Conservation (phyloP, 345 rosid species). For the Salix koriyanagi region DNA sequence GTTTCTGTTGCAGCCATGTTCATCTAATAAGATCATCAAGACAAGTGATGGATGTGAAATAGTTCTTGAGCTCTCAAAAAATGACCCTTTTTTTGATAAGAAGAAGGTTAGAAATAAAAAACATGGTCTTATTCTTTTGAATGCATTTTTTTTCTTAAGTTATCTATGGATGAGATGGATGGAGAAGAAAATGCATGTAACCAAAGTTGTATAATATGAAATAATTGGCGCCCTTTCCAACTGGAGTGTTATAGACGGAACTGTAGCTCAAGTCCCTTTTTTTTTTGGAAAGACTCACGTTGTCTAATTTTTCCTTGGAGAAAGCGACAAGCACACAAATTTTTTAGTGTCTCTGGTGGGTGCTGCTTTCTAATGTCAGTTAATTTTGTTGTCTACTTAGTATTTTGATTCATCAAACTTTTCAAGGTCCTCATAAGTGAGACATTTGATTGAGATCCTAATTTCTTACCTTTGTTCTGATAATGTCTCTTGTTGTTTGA, state of each 20-base stretch:
- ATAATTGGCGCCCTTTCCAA: too few relatives aligned
- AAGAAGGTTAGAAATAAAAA: slow-evolving; percentile 50
- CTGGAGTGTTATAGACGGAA: too few relatives aligned
- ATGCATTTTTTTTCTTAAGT: too few relatives aligned
- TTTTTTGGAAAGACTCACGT: too few relatives aligned
- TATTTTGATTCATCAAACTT: background rate
- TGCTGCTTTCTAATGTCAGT: background rate
- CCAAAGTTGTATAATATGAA: too few relatives aligned
- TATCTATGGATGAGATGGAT: too few relatives aligned
- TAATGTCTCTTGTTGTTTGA: background rate
- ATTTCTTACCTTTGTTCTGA: background rate
- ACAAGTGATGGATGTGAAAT: slow-evolving; percentile 30
- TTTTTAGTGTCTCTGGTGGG: background rate
- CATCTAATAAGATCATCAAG: slow-evolving; percentile 21
- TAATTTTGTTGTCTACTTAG: background rate
- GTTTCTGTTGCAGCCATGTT: slow-evolving; percentile 36
- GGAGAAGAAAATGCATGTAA: too few relatives aligned
- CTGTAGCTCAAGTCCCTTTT: too few relatives aligned
- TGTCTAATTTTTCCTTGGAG: background rate
- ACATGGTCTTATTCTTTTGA: background rate
- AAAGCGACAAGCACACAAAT: background rate
- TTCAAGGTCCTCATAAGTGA: background rate
- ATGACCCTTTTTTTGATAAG: slow-evolving; percentile 51
- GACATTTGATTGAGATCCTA: background rate
- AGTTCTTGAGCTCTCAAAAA: slow-evolving; percentile 46